Conservation (phyloP, 1,284 basidiomycete genomes). For the Tremellales sp. region DNA sequence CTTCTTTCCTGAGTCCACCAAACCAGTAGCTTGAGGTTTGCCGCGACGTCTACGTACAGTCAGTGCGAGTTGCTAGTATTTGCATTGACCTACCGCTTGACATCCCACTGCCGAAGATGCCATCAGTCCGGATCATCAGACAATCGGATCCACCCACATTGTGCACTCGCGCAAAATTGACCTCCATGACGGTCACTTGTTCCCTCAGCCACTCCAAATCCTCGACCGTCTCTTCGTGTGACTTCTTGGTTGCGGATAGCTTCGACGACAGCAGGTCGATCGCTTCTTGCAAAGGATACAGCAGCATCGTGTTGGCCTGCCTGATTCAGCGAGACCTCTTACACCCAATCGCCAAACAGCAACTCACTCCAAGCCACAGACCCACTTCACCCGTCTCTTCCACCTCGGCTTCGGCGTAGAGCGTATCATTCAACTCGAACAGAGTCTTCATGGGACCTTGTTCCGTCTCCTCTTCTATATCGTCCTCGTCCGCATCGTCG, state of each 20-base stretch:
- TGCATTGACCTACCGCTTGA: constrained; percentile 35
- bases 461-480: constrained; percentile 51
- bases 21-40: not conserved
- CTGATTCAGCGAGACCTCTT: constrained; percentile 7
- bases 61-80: not conserved
- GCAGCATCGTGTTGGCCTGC: constrained; percentile 96
- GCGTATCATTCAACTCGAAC: constrained; percentile 93
- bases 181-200: constrained; percentile 96
- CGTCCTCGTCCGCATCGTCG: constrained; percentile 41
- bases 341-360: not conserved
- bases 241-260: constrained; percentile 68
- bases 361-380: constrained; percentile 90
- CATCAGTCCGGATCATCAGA: not conserved
- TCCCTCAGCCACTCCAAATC: constrained; percentile 93
- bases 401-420: constrained; percentile 85
- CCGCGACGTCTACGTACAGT: constrained; percentile 10
- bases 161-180: constrained; percentile 93
- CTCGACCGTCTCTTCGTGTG: constrained; percentile 67
- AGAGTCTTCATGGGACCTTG: constrained; percentile 70
- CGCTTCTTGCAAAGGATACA: constrained; percentile 83
- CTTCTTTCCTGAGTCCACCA: constrained; percentile 7
- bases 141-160: constrained; percentile 53
- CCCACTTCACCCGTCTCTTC: constrained; percentile 84
- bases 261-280: constrained; percentile 72
- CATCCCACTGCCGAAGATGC: constrained; percentile 41